These are phyloP conservation scores for Prunus mongolica DNA, from an alignment of 306 rosid species.

Conservation along the genomic window DNA sequence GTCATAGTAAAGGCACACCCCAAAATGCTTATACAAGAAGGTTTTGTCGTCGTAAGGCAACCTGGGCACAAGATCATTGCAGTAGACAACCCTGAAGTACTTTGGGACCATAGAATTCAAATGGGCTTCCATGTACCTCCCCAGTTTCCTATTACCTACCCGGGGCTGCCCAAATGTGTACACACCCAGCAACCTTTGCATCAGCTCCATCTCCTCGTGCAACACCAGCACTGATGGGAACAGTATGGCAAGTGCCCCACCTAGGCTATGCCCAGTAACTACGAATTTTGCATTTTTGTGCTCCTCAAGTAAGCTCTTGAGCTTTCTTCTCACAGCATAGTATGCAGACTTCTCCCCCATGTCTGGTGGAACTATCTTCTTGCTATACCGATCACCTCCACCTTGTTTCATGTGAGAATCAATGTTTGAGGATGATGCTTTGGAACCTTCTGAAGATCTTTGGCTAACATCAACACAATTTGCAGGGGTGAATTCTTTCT, in stretches of 20 bases:
- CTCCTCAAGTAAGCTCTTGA: slow-evolving; percentile 50
- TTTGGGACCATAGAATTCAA: slow-evolving; percentile 39
- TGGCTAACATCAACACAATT: slow-evolving; percentile 1
- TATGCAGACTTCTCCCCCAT: slow-evolving; percentile 52
- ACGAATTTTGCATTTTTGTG: slow-evolving; percentile 65
- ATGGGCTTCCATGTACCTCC: slow-evolving; percentile 58
- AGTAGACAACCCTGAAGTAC: slow-evolving; percentile 74
- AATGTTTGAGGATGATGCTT: slow-evolving; percentile 16
- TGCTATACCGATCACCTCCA: slow-evolving; percentile 1
- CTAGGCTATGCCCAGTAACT: slow-evolving; percentile 80
- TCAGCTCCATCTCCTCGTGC: slow-evolving; percentile 53
- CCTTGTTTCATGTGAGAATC: slow-evolving; percentile 4
- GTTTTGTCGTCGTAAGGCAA: slow-evolving; percentile 67
- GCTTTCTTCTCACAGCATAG: slow-evolving; percentile 41
- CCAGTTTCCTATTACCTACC: slow-evolving; percentile 57
- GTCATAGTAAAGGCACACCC: slow-evolving; percentile 68
- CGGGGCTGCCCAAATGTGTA: slow-evolving; percentile 87
- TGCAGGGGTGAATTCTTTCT: not conserved
- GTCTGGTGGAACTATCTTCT: slow-evolving; percentile 25
- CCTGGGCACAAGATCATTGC: slow-evolving; percentile 78
- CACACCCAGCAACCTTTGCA: slow-evolving; percentile 55
- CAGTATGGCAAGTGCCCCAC: slow-evolving; percentile 72
- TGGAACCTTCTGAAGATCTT: slow-evolving; percentile 16
- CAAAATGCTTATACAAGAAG: slow-evolving; percentile 70
- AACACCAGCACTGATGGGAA: slow-evolving; percentile 61